Conservation (phyloP, 1,284 basidiomycete species). For the Phylloporus sp. region DNA sequence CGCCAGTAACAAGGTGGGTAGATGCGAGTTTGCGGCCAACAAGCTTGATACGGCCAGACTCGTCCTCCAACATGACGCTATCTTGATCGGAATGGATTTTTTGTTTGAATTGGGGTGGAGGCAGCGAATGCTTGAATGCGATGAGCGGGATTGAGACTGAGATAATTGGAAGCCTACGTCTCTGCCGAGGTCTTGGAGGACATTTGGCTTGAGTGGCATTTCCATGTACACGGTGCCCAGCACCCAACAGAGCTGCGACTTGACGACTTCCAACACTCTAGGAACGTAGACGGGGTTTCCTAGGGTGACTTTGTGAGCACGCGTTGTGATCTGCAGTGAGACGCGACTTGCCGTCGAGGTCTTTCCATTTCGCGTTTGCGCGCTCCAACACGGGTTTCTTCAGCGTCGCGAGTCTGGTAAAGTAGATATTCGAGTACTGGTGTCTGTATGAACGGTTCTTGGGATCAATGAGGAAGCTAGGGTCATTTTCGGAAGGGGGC, state of each 20-base stretch:
- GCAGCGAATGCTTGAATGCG: constrained; percentile 79
- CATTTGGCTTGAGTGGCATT: constrained; percentile 98
- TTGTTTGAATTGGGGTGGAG: constrained; percentile 76
- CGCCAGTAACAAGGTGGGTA: constrained; percentile 83
- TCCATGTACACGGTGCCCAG: constrained; percentile 97
- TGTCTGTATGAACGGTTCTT: constrained; percentile 77
- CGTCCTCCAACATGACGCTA: constrained; percentile 91
- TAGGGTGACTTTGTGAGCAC: constrained; percentile 40
- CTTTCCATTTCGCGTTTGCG: constrained; percentile 74
- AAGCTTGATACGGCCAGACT: constrained; percentile 89
- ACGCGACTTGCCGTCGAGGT: constrained; percentile 45
- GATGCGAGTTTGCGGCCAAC: constrained; percentile 73
- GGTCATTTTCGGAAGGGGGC: constrained; percentile 49
- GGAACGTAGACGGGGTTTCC: constrained; percentile 80
- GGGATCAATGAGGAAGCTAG: constrained; percentile 65
- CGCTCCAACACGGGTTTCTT: constrained; percentile 68
- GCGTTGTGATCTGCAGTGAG: constrained; percentile 7
- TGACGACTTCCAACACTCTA: constrained; percentile 88
- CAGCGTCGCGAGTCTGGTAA: constrained; percentile 75
- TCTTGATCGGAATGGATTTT: constrained; percentile 87
- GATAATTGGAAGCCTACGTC: constrained; percentile 69
- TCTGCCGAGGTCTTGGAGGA: constrained; percentile 91
- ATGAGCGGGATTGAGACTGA: constrained; percentile 10
- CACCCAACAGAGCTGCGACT: constrained; percentile 87
- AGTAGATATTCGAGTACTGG: constrained; percentile 96